Base-by-base conservation (phyloP, 805 yeast species). In the Candida caryicola region DNA sequence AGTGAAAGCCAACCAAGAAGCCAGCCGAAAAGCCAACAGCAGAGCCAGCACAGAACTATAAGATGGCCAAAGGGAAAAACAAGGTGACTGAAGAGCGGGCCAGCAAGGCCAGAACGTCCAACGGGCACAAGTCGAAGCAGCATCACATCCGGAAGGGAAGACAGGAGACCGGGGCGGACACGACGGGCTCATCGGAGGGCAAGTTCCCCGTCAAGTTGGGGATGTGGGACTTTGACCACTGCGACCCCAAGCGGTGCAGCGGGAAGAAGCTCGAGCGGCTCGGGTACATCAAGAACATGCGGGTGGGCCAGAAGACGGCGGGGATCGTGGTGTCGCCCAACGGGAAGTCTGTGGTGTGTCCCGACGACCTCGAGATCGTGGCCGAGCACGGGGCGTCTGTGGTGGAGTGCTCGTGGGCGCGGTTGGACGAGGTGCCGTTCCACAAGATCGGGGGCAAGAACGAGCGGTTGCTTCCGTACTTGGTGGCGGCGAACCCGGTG, bases 181-280 rank as follows among this genome's bases (percentile, higher is more conserved):
- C 50, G 47, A 14, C 14, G 6, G 16, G 19, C 16, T 14, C 27
- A 14, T 5, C 33, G 13, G 46, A 36, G 4, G 50, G 50, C 33
- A 46, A 73, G 35, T 85, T 87, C 54, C 96, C 95, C 1, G 82
- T 84, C 23, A 89, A 87, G 54, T 60, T 90, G 45, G 97, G 96
- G 13, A 91, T 91, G 99, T 91, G 99, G 96, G 99, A 93, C 60
- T 93, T 93, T 56, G 96, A 90, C 49, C 99, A 93, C 57, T 93
- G 99, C 66, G 99, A 93, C 63, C 99, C 99, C 1, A 93, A 93
- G 57, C 74, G 97, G 56, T 93, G 99, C 59, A 83, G 95, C 48
- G 99, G 99, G 14, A 93, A 93, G 66, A 90, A 89, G 58, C 70
- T 93, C 21, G 96, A 88, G 54, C 72, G 98, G 39, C 61, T 91